Base-by-base conservation (phyloP, 768 basidiomycete species). In the Boletus huronensis region DNA sequence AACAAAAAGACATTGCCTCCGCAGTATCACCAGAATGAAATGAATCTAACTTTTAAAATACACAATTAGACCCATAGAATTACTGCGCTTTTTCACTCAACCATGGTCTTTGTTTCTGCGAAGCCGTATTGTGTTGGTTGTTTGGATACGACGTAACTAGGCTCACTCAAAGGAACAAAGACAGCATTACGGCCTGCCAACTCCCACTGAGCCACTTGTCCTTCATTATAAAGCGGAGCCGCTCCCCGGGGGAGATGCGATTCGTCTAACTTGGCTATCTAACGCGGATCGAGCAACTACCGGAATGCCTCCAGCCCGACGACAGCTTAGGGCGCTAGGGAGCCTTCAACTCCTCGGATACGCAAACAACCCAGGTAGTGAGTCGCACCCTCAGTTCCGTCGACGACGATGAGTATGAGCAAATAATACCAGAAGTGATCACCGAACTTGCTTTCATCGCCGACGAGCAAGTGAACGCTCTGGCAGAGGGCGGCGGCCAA, bases 371-470 rank as follows among this genome's bases (percentile, higher is more conserved):
- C 65, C 66, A 29, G 43, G 51, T 28, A 65, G 65, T 68, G 45
- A 66, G 66, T 60, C 8, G 21, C 13, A 2, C 8, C 9, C n/a
- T 3, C 13, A 16, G 32, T 34, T 34, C 32, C 32, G 6, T 41
- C 28, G 0, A 19, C 10, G 32, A 25, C 5, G 0, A 19, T 19
- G 36, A 35, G 40, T 21, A 34, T 34, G 34, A 49, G 17, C n/a
- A 13, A 21, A 40, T 13, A 8, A 8, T 11, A 29, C 5, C 52
- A 68, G 67, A 64, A 38, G 62, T 68, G 6, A 54, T 67, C 48
- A 62, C 65, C 13, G 66, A 68, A 44, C 57, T 68, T 17, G 66
- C 66, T 16, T 68, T 64, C 29, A 59, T 60, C 26, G 29, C 60
- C 17, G 65, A 68, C 21, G 26, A 45, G 25, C 60, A 40, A 19